phyloP scores from a whole-genome alignment of 768 basidiomycete genomes.

The Russula dissimulans region DNA sequence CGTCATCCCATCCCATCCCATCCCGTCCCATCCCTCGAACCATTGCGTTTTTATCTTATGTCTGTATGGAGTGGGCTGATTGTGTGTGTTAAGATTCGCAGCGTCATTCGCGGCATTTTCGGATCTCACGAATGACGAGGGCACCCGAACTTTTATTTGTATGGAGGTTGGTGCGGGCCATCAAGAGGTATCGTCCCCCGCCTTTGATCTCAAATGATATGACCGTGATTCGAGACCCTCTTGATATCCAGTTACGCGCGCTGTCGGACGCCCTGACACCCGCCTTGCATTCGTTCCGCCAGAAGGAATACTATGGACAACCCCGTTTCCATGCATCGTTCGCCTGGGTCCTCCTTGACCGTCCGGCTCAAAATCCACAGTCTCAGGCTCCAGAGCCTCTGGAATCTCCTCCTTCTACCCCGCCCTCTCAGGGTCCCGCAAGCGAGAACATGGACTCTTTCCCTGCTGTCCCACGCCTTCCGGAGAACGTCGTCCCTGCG shows the following conservation, averaged over 20 bases:
- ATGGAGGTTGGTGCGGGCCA: slow-evolving; percentile 82
- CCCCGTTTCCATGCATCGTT: slow-evolving; percentile 88
- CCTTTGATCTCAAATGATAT: background rate
- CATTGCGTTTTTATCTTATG: background rate
- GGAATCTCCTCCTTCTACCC: background rate
- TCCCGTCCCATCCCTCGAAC: no score
- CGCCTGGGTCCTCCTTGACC: slow-evolving; percentile 70
- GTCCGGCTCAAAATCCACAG: background rate
- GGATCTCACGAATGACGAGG: slow-evolving; percentile 70
- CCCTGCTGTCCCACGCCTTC: background rate
- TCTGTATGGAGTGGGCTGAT: background rate
- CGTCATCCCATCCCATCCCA: no score
- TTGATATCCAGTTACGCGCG: slow-evolving; percentile 42
- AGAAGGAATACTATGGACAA: slow-evolving; percentile 68
- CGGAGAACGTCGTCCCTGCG: background rate
- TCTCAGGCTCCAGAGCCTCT: background rate
- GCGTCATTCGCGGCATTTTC: slow-evolving; percentile 66
- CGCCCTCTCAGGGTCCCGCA: background rate
- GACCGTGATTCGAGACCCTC: background rate
- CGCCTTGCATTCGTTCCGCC: slow-evolving; percentile 48
- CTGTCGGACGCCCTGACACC: slow-evolving; percentile 52
- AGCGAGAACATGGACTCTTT: background rate
- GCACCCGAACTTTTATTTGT: slow-evolving; percentile 70
- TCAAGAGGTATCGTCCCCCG: slow-evolving; percentile 43
- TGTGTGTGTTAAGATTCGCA: slow-evolving; percentile 44